Evolutionary conservation across 2,329 filamentous ascomycete genomes (phyloP), one percentile per base, ranked within the genome.

Genomic region (Pseudocercospora fijiensis): DNA sequence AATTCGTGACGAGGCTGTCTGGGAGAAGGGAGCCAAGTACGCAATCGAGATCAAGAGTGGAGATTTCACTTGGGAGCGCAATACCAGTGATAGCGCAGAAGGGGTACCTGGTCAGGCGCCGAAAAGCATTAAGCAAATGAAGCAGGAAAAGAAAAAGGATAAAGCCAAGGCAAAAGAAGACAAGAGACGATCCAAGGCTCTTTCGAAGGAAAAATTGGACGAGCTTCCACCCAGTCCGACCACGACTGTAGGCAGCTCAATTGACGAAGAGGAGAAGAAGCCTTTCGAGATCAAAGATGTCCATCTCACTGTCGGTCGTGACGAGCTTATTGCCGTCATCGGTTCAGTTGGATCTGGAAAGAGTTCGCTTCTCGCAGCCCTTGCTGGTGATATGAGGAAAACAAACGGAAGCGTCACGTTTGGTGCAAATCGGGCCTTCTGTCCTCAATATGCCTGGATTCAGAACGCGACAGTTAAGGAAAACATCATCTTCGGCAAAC

Each of bases 371-470:
- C 85, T 99, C 2, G 90, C 92, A 33, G 92, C 94, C 0, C 80
- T 99, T 52, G 94, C 93, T 0, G 94, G 95, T 24, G 94, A 98
- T 68, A 98, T 98, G 94, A 87, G 92, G 51, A 90, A 89, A 75
- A 96, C 90, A 0, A 80, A 79, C 3, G 92, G 92, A 10, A 84
- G 89, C 41, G 84, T 96, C 5, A 84, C 86, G 0, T 84, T 95
- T 70, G 91, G 93, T 45, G 91, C 91, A 0, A 88, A 87, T 2
- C 84, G 93, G 66, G 91, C 94, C 0, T 97, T 96, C 72, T 98
- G 95, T 69, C 94, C 94, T 0, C 94, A 99, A 75, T 96, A 96
- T 73, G 91, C 95, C 0, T 99, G 95, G 95, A 96, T 99, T 56
- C 94, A 98, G 74, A 98, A 98, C 73, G 84, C 92, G 0, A 91